Percentiles rank a stretch among this genome's conserved stretches.
phyloP scores from a whole-genome alignment of 1,284 basidiomycete species.

The Ceraceosorus bombacis region DNA sequence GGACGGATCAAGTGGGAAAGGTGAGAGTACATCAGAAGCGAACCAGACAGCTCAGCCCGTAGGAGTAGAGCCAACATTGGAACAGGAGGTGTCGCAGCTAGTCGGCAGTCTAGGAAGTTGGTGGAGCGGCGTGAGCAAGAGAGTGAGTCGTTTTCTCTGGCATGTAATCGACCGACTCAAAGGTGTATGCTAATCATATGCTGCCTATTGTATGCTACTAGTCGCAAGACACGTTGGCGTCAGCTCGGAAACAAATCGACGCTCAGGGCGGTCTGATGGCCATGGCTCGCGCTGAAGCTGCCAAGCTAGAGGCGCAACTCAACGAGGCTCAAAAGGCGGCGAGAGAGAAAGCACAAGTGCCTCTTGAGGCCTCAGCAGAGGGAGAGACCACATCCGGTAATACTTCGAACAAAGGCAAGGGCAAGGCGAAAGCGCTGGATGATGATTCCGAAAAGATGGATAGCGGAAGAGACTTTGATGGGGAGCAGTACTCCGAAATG shows the following conservation, averaged over 20 bases:
- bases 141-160: conserved; percentile 15
- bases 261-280: conserved; percentile 33
- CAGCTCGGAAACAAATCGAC: conserved; percentile 32
- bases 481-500: conserved; percentile 1
- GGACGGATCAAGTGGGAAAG: too few relatives aligned
- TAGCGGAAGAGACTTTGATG: neutral
- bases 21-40: too few relatives aligned
- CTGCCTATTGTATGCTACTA: conserved; percentile 2
- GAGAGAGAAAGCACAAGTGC: conserved; percentile 17
- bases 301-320: conserved; percentile 31
- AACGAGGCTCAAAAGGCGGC: conserved; percentile 33
- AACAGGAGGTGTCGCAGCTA: conserved; percentile 37
- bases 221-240: conserved; percentile 27
- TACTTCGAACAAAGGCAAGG: conserved; percentile 1
- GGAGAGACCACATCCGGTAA: conserved; percentile 1
- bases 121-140: conserved; percentile 41
- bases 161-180: neutral
- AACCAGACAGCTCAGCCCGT: too few relatives aligned
- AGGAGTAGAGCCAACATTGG: conserved; percentile 18
- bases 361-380: conserved; percentile 4
- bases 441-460: neutral
- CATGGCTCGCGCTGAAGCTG: conserved; percentile 29
- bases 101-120: conserved; percentile 39
- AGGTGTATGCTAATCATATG: neutral
- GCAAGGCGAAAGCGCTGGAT: conserved; percentile 5